These are phyloP conservation scores for Paspalum vaginatum DNA, from an alignment of 176 grass and related monocot species.

Conservation along the genomic window DNA sequence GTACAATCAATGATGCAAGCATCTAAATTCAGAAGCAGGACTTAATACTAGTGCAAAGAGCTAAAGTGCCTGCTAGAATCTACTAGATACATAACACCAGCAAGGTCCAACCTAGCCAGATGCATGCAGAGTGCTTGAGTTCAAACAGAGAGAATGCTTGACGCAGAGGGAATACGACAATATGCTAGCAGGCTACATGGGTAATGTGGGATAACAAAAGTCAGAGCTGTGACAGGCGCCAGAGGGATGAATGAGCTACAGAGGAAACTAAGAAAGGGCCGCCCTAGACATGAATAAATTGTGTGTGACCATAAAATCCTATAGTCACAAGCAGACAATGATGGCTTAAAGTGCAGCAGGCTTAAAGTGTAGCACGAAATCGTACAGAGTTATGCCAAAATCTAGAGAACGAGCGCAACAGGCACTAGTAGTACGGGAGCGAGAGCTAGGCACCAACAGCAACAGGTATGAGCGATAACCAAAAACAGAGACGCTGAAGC, in stretches of 20 bases:
- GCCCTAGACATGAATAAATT: background rate
- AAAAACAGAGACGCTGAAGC: background rate
- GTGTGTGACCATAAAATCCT: background rate
- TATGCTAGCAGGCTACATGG: background rate
- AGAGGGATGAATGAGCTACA: background rate
- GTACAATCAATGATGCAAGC: background rate
- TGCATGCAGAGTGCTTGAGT: background rate
- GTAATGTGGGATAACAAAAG: background rate
- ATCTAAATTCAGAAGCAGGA: background rate
- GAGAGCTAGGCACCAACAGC: background rate
- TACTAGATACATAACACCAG: background rate
- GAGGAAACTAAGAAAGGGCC: background rate
- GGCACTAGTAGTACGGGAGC: background rate
- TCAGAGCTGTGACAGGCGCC: background rate
- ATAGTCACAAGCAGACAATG: background rate
- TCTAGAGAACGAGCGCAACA: background rate
- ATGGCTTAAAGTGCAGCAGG: background rate
- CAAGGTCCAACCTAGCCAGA: background rate
- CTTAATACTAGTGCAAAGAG: background rate
- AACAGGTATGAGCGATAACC: background rate
- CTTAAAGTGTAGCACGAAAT: constrained; percentile 1
- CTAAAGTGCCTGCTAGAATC: background rate
- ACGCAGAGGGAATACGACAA: background rate
- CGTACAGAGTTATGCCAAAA: background rate
- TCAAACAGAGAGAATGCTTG: background rate